Percentiles rank a stretch among this genome's conserved stretches.
These are phyloP conservation scores for Avena atlantica DNA, from an alignment of 176 grass and related monocot species.

Conservation along the genomic window DNA sequence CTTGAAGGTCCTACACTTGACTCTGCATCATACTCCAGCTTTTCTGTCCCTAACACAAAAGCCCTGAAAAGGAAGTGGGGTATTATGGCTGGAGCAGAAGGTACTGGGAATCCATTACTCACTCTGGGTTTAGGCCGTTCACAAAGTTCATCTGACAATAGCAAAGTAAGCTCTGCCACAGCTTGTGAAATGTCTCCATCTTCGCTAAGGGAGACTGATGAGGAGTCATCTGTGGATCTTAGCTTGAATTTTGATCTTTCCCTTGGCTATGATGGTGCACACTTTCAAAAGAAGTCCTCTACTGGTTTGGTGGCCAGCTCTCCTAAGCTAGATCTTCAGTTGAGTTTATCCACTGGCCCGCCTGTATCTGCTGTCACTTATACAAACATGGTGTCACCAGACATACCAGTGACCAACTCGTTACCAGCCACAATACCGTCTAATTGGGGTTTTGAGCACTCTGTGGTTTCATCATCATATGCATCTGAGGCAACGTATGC, in stretches of 20 bases:
- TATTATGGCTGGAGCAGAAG: conserved; percentile 47
- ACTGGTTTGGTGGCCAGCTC: conserved; percentile 25
- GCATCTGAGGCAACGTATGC: conserved; percentile 47
- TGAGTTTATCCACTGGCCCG: conserved; percentile 72
- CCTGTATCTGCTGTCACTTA: conserved; percentile 66
- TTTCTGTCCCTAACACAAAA: conserved; percentile 45
- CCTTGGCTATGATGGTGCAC: conserved; percentile 47
- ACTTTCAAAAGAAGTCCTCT: conserved; percentile 51
- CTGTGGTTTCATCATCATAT: conserved; percentile 42
- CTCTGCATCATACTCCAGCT: conserved; percentile 32
- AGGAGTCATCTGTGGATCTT: conserved; percentile 64
- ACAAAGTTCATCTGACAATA: conserved; percentile 66
- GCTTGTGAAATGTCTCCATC: conserved; percentile 56
- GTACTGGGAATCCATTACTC: conserved; percentile 48
- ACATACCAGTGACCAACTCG: conserved; percentile 25
- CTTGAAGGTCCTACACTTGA: conserved; percentile 48
- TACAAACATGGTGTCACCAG: conserved; percentile 35
- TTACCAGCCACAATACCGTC: conserved; percentile 31
- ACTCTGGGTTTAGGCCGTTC: conserved; percentile 63
- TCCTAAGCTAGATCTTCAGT: conserved; percentile 65
- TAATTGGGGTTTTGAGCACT: conserved; percentile 57
- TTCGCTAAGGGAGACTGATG: conserved; percentile 72
- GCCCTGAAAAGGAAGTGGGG: conserved; percentile 50
- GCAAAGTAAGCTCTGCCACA: conserved; percentile 76
- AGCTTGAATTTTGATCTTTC: conserved; percentile 68